phyloP scores from a whole-genome alignment of 257 asterid species.

The Solanum virginianum region DNA sequence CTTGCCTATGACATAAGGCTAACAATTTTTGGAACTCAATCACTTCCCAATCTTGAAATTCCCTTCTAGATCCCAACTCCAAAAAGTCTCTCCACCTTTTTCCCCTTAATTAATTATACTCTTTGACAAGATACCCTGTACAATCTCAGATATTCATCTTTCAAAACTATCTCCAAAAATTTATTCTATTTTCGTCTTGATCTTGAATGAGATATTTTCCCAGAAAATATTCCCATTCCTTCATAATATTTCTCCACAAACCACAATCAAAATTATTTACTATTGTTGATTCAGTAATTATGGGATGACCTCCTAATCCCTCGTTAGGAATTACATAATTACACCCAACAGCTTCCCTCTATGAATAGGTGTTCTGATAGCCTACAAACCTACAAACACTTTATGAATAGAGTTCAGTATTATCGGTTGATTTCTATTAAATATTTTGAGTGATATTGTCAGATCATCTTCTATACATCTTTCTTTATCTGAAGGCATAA shows the following conservation, averaged over 20 bases:
- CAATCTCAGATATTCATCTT: background rate
- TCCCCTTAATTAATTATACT: background rate
- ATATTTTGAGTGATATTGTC: background rate
- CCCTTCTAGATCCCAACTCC: no score
- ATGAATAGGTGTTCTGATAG: background rate
- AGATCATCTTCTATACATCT: background rate
- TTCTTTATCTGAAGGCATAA: background rate
- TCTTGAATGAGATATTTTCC: background rate
- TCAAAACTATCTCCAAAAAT: background rate
- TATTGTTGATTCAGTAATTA: background rate
- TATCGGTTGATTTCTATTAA: background rate
- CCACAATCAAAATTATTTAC: background rate
- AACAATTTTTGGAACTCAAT: no score
- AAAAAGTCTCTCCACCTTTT: no score
- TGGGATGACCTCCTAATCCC: background rate
- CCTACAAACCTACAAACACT: background rate
- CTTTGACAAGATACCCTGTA: background rate
- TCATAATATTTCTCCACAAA: background rate
- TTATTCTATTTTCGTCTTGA: background rate
- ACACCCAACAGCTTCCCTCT: background rate
- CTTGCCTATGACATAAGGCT: no score
- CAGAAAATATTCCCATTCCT: background rate
- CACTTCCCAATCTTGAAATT: no score
- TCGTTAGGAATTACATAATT: background rate
- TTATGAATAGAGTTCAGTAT: background rate